Conservation (phyloP, 1,284 basidiomycete genomes). For the Chiua sp. region DNA sequence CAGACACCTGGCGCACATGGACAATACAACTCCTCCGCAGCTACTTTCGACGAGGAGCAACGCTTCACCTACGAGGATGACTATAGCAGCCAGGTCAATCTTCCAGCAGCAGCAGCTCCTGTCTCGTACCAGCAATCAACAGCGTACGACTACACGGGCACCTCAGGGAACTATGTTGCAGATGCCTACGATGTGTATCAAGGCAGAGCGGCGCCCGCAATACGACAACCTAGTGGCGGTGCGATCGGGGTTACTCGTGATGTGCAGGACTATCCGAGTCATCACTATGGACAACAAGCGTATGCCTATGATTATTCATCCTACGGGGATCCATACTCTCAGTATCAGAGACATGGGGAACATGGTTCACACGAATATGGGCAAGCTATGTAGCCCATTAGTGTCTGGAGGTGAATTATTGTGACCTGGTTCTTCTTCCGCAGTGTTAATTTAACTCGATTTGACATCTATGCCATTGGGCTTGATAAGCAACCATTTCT, state of each 20-base stretch:
- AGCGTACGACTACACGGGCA: constrained; percentile 28
- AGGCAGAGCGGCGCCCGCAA: constrained; percentile 44
- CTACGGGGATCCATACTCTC: constrained; percentile 34
- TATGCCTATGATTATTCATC: constrained; percentile 36
- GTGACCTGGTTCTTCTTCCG: constrained; percentile 19
- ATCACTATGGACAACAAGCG: constrained; percentile 30
- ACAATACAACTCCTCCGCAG: constrained; percentile 61
- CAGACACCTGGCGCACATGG: constrained; percentile 52
- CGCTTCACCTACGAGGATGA: constrained; percentile 62
- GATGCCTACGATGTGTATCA: constrained; percentile 60
- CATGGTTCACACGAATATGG: constrained; percentile 36
- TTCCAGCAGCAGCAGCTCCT: constrained; percentile 59
- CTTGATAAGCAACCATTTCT: constrained; percentile 2
- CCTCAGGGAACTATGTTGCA: constrained; percentile 39
- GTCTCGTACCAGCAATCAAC: constrained; percentile 47
- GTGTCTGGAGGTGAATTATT: constrained; percentile 20
- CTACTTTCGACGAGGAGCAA: constrained; percentile 57
- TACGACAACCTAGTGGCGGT: constrained; percentile 25
- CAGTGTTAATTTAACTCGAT: constrained; percentile 37
- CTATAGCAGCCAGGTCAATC: constrained; percentile 63
- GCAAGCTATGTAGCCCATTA: constrained; percentile 36
- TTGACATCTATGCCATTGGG: constrained; percentile 18
- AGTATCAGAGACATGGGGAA: constrained; percentile 36
- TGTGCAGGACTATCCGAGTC: constrained; percentile 45
- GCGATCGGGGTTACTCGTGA: constrained; percentile 29